A percentile compares a stretch with the other conserved stretches of the same genome.
Evolutionary conservation across 768 basidiomycete genomes (phyloP).

Genomic region (Plicaturopsis crispa): DNA sequence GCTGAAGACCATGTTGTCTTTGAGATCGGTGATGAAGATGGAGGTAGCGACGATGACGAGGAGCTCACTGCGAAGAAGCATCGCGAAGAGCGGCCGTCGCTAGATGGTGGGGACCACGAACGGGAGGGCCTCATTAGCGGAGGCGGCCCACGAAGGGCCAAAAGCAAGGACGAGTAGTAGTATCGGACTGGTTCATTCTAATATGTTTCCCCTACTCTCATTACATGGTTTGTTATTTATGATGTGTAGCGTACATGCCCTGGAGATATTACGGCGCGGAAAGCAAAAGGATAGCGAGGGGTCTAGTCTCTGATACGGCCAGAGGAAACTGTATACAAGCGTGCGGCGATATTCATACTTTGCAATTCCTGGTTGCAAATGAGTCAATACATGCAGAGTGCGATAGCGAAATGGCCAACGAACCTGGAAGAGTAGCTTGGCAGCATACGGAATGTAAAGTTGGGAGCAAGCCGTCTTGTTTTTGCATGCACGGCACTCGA

Average conservation of each 20-base stretch:
- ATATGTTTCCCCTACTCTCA: constrained; percentile 9
- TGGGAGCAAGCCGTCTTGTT: constrained; percentile 95
- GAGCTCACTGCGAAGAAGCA: constrained; percentile 24
- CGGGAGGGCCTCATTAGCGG: constrained; percentile 57
- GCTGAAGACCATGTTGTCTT: constrained; percentile 76
- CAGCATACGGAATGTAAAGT: constrained; percentile 91
- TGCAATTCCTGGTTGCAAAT: constrained; percentile 63
- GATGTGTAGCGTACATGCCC: constrained; percentile 10
- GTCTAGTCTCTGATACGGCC: constrained; percentile 67
- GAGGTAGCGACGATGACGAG: constrained; percentile 56
- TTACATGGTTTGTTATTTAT: too few relatives aligned
- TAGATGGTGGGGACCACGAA: constrained; percentile 44
- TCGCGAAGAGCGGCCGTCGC: constrained; percentile 42
- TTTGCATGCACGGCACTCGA: constrained; percentile 94
- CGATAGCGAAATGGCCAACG: constrained; percentile 10
- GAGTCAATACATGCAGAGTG: constrained; percentile 1
- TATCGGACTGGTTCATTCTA: constrained; percentile 2
- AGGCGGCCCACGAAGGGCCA: too few relatives aligned
- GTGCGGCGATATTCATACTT: constrained; percentile 91
- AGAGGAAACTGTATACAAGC: constrained; percentile 80
- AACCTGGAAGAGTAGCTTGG: constrained; percentile 93
- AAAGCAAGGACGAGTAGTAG: constrained; percentile 27
- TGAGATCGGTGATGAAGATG: constrained; percentile 85
- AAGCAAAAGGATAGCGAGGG: background rate
- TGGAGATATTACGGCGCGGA: constrained; percentile 1